Base-by-base conservation (phyloP, 1,284 basidiomycete genomes). In the Apiotrichum laibachii region DNA sequence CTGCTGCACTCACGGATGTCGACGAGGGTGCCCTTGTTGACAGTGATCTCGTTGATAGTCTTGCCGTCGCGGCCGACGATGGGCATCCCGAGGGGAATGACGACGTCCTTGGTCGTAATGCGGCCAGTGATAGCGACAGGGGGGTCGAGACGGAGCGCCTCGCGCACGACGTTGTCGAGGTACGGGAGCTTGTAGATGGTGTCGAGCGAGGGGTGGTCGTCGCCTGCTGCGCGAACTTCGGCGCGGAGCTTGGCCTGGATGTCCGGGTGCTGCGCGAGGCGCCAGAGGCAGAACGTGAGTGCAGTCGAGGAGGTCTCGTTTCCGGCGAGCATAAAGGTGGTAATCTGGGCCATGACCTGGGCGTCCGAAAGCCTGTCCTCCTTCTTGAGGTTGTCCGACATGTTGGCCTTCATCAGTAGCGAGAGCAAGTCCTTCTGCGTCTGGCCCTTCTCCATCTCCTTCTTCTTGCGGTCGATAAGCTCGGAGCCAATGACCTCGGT, bases 291-390 rank as follows among this genome's bases (percentile, higher is more conserved):
- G 88, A 89, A 92, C 5, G 86, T 84, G 1, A 88, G 78, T 1
- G 86, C 85, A 0, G 85, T 85, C 0, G 84, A 85, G 0, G 85
- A 87, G 0, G 90, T 92, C 72, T 92, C 89, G 72, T 90, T 87
- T 0, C 89, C 90, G 2, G 76, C 74, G 1, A 75, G 64, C 63
- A 76, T 72, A 71, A 91, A 88, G 0, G 87, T 90, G 12, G 86
- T 85, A 61, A 91, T 88, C 72, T 90, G 88, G 59, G 83, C 86
- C 31, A 87, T 77, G 6, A 88, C 84, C 68, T 90, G 88, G 18
- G 81, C 78, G 45, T 84, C 82, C 12, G 83, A 82, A 80, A 91
- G 82, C 31, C 80, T 80, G 69, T 87, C 83, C 0, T 79, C 78
- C 0, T 80, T 73, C 10, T 77, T 73, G 13, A 85, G 68, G 50